Conservation (phyloP, 139 green algal genomes). For the Spirogloea muscicola region DNA sequence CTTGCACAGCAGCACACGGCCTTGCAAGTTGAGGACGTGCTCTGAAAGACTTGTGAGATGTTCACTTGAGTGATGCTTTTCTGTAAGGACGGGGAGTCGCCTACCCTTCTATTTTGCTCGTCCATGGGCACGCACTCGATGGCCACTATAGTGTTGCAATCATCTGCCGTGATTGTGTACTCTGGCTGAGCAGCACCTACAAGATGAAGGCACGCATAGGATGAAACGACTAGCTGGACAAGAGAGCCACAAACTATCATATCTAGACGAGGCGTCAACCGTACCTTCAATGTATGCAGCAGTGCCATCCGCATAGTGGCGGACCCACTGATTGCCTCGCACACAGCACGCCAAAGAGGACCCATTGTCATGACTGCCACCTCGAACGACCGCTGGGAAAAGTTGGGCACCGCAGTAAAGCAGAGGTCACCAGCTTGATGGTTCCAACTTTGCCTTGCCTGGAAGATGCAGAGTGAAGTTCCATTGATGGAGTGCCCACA, state of each 20-base stretch:
- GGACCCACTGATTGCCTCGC: conserved; percentile 48
- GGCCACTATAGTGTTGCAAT: conserved; percentile 7
- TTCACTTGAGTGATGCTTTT: too few species aligned
- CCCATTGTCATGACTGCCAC: too few species aligned
- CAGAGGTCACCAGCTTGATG: too few species aligned
- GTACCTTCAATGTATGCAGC: conserved; percentile 38
- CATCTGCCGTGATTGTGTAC: conserved; percentile 38
- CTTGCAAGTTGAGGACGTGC: too few species aligned
- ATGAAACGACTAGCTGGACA: neutral
- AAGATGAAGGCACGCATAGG: neutral
- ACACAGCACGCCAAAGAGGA: too few species aligned
- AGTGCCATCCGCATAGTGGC: conserved; percentile 36
- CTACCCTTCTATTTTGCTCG: conserved; percentile 1
- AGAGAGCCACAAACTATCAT: neutral
- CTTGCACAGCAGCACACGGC: too few species aligned
- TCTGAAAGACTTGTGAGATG: too few species aligned
- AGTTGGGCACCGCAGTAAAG: too few species aligned
- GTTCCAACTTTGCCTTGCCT: too few species aligned
- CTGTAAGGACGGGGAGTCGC: too few species aligned
- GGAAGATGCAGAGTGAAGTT: conserved; percentile 39
- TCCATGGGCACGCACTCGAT: conserved; percentile 45
- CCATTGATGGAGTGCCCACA: conserved; percentile 47
- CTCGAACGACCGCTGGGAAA: too few species aligned
- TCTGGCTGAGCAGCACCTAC: conserved; percentile 27
- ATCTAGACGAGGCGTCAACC: too few species aligned